Evolutionary conservation across 2,329 filamentous ascomycete genomes (phyloP).

Genomic region (Podosphaera xanthii): DNA sequence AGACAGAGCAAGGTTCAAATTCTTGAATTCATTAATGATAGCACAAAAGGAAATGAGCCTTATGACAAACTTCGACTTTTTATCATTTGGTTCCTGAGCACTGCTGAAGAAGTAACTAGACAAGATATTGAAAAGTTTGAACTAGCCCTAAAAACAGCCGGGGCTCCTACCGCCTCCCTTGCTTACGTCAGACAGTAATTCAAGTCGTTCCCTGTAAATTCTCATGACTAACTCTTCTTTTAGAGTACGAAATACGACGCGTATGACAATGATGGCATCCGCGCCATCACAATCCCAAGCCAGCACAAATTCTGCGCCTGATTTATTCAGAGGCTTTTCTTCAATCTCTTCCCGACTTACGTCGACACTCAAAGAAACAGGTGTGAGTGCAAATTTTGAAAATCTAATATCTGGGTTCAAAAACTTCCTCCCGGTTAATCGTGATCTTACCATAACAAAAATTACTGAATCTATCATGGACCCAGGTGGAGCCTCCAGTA

Average conservation of each 20-base stretch:
- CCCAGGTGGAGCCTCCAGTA: conserved; percentile 67
- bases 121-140: conserved; percentile 71
- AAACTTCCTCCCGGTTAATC: conserved; percentile 90
- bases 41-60: conserved; percentile 60
- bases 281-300: conserved; percentile 39
- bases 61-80: conserved; percentile 82
- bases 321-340: conserved; percentile 83
- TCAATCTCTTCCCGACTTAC: conserved; percentile 80
- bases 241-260: conserved; percentile 75
- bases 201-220: background rate
- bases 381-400: conserved; percentile 72
- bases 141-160: conserved; percentile 53
- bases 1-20: conserved; percentile 83
- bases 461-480: conserved; percentile 98
- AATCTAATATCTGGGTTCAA: conserved; percentile 89
- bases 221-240: background rate
- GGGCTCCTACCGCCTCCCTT: conserved; percentile 54
- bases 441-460: conserved; percentile 88
- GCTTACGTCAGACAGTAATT: conserved; percentile 68
- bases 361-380: conserved; percentile 78
- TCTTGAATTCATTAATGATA: conserved; percentile 62
- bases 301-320: conserved; percentile 33
- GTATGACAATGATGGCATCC: conserved; percentile 94
- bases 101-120: conserved; percentile 66
- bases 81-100: conserved; percentile 91